Percentiles rank a stretch among this genome's conserved stretches.
These are phyloP conservation scores for Ailanthus altissimus DNA, from an alignment of 345 rosid genomes.

Conservation along the genomic window DNA sequence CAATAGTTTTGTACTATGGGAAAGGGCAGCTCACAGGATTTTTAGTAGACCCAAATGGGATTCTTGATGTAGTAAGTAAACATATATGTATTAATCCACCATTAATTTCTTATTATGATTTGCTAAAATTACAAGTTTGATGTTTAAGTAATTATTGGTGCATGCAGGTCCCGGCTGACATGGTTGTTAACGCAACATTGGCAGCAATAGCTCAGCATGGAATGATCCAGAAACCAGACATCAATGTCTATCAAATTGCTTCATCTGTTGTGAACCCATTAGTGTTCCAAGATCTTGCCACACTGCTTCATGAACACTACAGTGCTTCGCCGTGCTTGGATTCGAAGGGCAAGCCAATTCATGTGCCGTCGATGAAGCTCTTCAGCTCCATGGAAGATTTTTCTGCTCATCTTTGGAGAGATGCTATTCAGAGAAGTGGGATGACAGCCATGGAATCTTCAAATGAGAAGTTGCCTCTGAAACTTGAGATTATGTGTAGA, in stretches of 20 bases:
- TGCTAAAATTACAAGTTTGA: not conserved
- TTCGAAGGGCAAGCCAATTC: constrained; percentile 72
- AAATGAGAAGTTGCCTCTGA: constrained; percentile 55
- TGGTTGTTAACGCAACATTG: constrained; percentile 82
- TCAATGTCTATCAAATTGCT: constrained; percentile 82
- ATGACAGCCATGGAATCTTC: constrained; percentile 36
- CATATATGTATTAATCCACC: not conserved
- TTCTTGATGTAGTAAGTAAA: constrained; percentile 77
- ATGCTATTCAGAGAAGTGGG: constrained; percentile 49
- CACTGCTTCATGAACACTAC: constrained; percentile 69
- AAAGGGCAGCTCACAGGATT: constrained; percentile 94
- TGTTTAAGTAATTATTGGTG: too few relatives aligned
- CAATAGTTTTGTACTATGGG: constrained; percentile 81
- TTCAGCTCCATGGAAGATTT: constrained; percentile 76
- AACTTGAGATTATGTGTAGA: constrained; percentile 59
- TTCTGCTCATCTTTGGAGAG: constrained; percentile 69
- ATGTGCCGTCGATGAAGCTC: constrained; percentile 75
- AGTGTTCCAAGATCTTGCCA: constrained; percentile 62
- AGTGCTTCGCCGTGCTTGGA: constrained; percentile 66
- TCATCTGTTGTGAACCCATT: constrained; percentile 86
- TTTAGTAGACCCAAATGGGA: constrained; percentile 80
- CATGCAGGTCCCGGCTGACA: constrained; percentile 70
- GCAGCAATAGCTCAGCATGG: constrained; percentile 92
- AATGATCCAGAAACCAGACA: constrained; percentile 53
- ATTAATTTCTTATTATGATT: not conserved